Base-by-base conservation (phyloP, 768 basidiomycete genomes). In the Phaeotremella fagi region DNA sequence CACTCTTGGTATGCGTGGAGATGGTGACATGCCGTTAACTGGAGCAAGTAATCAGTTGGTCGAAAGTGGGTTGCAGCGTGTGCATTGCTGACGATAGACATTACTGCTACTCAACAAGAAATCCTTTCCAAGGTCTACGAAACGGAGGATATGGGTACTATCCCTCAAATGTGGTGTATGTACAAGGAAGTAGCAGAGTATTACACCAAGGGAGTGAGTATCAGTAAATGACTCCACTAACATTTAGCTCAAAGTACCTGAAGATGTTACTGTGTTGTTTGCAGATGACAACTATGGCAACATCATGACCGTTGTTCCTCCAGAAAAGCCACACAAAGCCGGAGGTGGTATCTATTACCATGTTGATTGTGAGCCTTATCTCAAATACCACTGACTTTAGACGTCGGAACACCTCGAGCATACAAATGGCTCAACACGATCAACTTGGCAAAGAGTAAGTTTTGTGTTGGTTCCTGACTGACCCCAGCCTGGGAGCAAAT, bases 231-330 rank as follows among this genome's bases (percentile, higher is more conserved):
- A n/a, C n/a, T n/a, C n/a, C n/a, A n/a, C n/a, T n/a, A n/a, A n/a
- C n/a, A n/a, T 27, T 15, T 27, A 66, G 64, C 60, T 66, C 37
- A 51, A 66, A 47, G 60, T 66, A 3, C 63, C 63, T 6, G 52
- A 57, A 16, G 51, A 66, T 45, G 48, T 48, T 55, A 26, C 3
- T 3, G 14, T 50, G 15, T 35, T 58, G 2, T 54, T 66, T 27
- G 75, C 84, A 1, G 86, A 87, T 57, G 86, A 86, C 66, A 86
- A 86, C 71, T 86, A 80, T 79, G 85, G 85, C 2, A 86, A 86
- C 63, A 78, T 86, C 48, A 82, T 83, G 31, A 80, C 85, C 22
- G 81, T 80, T 59, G 83, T 82, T 1, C 63, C 79, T 6, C 66
- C 73, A 5, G 75, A 75, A 14, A 83, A 85, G 64, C 77, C 81